A percentile compares a stretch with the other conserved stretches of the same genome.
These are phyloP conservation scores for Vitis amurensis DNA, from an alignment of 164 flowering plant genomes.

Conservation along the genomic window DNA sequence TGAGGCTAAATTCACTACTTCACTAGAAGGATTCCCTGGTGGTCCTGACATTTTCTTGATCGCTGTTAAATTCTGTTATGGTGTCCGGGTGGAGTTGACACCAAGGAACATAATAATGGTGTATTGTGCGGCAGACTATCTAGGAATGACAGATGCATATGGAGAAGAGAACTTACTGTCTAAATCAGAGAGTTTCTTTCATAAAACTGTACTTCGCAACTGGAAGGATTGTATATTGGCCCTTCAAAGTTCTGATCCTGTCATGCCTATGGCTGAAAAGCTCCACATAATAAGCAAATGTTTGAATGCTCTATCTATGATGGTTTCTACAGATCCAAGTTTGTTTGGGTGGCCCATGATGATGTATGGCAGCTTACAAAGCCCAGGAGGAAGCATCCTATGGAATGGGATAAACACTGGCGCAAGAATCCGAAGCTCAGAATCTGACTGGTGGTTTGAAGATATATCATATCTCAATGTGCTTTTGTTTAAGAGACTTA, in stretches of 20 bases:
- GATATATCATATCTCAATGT: constrained; percentile 74
- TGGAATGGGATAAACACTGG: constrained; percentile 99
- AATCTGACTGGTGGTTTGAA: constrained; percentile 98
- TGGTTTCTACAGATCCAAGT: constrained; percentile 90
- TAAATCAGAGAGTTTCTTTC: constrained; percentile 59
- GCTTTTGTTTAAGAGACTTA: constrained; percentile 68
- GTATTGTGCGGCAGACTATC: constrained; percentile 81
- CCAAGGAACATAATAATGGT: constrained; percentile 61
- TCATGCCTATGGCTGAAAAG: constrained; percentile 55
- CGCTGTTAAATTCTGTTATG: constrained; percentile 82
- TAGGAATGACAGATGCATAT: constrained; percentile 79
- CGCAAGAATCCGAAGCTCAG: constrained; percentile 67
- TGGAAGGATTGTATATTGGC: constrained; percentile 92
- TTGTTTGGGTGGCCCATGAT: constrained; percentile 98
- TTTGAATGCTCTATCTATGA: constrained; percentile 64
- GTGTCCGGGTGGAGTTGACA: constrained; percentile 58
- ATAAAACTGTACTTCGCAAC: constrained; percentile 59
- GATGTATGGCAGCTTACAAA: constrained; percentile 91
- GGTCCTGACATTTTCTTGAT: constrained; percentile 71
- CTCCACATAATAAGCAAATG: constrained; percentile 63
- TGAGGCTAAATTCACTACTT: constrained; percentile 24
- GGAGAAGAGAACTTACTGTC: constrained; percentile 79
- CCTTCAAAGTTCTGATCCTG: constrained; percentile 67
- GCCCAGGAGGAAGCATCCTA: constrained; percentile 96
- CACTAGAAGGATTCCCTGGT: constrained; percentile 71